A percentile compares a stretch with the other conserved stretches of the same genome.
phyloP scores from a whole-genome alignment of 352 stramenopile species.

The Thraustochytrium striatum region DNA sequence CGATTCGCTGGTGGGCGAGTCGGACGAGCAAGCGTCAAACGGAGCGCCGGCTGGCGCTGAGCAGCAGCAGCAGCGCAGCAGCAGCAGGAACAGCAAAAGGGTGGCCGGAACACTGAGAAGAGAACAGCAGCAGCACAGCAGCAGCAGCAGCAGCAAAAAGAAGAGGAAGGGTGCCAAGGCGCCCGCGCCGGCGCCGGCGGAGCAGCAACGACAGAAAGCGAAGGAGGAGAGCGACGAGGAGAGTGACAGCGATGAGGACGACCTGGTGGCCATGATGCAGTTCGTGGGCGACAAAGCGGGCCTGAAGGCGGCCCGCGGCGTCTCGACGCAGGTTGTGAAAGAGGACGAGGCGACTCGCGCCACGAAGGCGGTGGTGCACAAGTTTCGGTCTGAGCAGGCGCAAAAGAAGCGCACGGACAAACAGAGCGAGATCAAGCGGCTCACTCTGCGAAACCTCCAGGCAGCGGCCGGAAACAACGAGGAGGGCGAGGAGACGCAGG shows the following conservation, averaged over 20 bases:
- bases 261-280: background rate
- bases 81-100: background rate
- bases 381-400: slow-evolving; percentile 1
- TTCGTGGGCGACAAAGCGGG: background rate
- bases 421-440: background rate
- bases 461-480: background rate
- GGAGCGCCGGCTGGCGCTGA: too few species aligned
- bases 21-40: too few species aligned
- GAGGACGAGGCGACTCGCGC: background rate
- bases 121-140: background rate
- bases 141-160: background rate
- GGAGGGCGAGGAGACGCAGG: background rate
- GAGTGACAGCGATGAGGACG: background rate
- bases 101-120: too few species aligned
- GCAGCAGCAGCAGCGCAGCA: background rate
- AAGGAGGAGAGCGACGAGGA: background rate
- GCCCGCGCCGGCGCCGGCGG: too few species aligned
- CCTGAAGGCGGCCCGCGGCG: background rate
- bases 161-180: background rate
- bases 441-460: slow-evolving; percentile 18
- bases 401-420: background rate
- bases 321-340: background rate
- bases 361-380: background rate
- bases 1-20: too few species aligned
- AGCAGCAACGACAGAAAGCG: background rate